Evolutionary conservation across 2,329 filamentous ascomycete genomes (phyloP), one percentile per base, ranked within the genome.

Genomic region (Hypoxylon rubiginosum): DNA sequence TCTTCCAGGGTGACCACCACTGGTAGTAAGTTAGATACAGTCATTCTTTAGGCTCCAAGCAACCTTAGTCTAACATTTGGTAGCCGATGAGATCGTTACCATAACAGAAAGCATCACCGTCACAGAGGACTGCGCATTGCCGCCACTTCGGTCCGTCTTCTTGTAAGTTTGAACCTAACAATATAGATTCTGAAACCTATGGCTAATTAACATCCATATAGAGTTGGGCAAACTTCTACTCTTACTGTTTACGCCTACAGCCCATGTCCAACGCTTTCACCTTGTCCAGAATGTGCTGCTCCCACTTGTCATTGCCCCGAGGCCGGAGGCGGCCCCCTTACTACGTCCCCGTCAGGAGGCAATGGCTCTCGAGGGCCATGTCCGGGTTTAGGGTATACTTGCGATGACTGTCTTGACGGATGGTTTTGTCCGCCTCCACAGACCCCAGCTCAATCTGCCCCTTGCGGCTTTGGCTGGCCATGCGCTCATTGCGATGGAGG

Each of bases 391-490:
- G 77, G 78, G 6, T 80, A 79, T 54, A 76, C 76, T n/a, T 80
- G 78, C 54, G 62, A 77, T 34, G 76, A 77, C 9, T 80, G 78
- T 45, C 67, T 74, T 15, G 75, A 77, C 34, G 78, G 77, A 21
- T 79, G 77, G 78, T 79, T 79, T 60, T 80, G 78, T 32, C 79
- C 79, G 8, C 76, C 78, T 15, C 58, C 69, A 6, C 74, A 78
- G 45, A 79, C 77, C 10, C 75, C 78, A 3, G 78, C 77, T 10
- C 73, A 73, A 26, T 57, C 76, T 41, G 77, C 74, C 15, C 79
- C 77, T 36, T 79, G 77, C 50, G 78, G 78, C 9, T 76, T 74
- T 62, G 79, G 79, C 21, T 80, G 79, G 78, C 75, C 78, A 24
- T 80, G 78, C 64, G 75, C 71, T 58, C 73, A 79, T 60, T 80